Conservation (phyloP, 169 alveolate species). For the Cryptosporidium andersoni region DNA sequence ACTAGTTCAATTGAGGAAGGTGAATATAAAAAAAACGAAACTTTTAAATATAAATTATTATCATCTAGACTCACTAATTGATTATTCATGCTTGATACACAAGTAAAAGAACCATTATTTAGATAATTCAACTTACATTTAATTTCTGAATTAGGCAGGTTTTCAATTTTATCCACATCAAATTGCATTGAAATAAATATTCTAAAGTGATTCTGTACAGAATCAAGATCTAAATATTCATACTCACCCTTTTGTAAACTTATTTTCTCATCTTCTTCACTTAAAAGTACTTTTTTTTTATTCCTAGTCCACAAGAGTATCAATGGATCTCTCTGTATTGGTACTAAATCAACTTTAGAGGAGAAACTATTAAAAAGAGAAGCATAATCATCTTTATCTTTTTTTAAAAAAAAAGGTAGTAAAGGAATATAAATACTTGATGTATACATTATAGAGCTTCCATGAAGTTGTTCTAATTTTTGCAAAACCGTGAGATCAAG, state of each 20-base stretch:
- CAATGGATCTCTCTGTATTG: conserved; percentile 47
- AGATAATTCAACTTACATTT: no score
- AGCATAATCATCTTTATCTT: conserved; percentile 4
- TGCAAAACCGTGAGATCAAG: not conserved
- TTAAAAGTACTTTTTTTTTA: not conserved
- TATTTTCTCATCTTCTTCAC: not conserved
- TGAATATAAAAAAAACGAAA: conserved; percentile 17
- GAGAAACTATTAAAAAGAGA: conserved; percentile 35
- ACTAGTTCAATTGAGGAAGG: conserved; percentile 32
- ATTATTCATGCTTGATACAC: no score
- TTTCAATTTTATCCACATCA: not conserved
- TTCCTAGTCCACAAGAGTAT: conserved; percentile 31
- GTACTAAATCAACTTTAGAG: conserved; percentile 48
- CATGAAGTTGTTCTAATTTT: not conserved
- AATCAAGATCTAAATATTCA: not conserved
- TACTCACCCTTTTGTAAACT: not conserved
- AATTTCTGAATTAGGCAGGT: no score
- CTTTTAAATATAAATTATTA: not conserved
- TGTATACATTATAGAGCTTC: conserved; percentile 22
- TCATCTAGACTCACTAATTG: not conserved
- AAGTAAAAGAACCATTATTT: no score
- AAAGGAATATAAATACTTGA: conserved; percentile 33
- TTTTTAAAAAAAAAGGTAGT: conserved; percentile 9
- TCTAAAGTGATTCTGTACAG: conserved; percentile 19
- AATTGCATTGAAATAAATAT: conserved; percentile 6